These are phyloP conservation scores for Pestalotiopsis sp. DNA, from an alignment of 2,329 filamentous ascomycete species.

Conservation along the genomic window DNA sequence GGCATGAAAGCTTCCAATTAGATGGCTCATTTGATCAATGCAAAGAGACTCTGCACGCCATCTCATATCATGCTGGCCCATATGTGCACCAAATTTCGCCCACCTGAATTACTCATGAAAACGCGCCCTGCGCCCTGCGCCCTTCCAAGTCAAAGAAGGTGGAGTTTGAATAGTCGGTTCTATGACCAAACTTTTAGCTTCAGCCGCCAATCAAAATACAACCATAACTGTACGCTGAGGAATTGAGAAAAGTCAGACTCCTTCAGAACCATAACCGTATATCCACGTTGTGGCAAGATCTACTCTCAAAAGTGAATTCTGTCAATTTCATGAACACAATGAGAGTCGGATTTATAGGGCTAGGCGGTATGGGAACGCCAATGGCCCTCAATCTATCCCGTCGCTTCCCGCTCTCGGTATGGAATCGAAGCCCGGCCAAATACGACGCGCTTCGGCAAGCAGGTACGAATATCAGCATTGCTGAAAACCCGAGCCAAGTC, in stretches of 20 bases:
- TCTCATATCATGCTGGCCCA: too few species aligned
- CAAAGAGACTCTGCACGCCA: too few species aligned
- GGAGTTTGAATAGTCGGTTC: neutral
- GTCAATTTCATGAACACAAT: slow-evolving; percentile 1
- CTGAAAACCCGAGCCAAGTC: slow-evolving; percentile 26
- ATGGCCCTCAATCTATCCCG: slow-evolving; percentile 35
- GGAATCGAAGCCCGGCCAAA: slow-evolving; percentile 33
- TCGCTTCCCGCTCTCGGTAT: slow-evolving; percentile 29
- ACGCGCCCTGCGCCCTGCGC: neutral
- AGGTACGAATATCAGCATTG: slow-evolving; percentile 21
- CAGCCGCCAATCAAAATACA: neutral
- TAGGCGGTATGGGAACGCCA: slow-evolving; percentile 35
- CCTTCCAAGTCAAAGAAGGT: neutral
- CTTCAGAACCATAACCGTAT: neutral
- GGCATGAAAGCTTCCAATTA: too few species aligned
- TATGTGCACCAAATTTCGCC: too few species aligned
- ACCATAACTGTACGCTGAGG: neutral
- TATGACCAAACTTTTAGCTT: neutral
- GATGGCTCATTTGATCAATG: too few species aligned
- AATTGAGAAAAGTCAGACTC: neutral
- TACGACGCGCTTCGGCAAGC: slow-evolving; percentile 22
- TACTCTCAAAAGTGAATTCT: neutral
- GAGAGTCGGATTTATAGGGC: slow-evolving; percentile 32
- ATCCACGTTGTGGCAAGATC: neutral
- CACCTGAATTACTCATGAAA: too few species aligned